Percentiles rank a stretch among this genome's conserved stretches.
Evolutionary conservation across 2,329 filamentous ascomycete genomes (phyloP).

Genomic region (Alternaria triticimaculans): DNA sequence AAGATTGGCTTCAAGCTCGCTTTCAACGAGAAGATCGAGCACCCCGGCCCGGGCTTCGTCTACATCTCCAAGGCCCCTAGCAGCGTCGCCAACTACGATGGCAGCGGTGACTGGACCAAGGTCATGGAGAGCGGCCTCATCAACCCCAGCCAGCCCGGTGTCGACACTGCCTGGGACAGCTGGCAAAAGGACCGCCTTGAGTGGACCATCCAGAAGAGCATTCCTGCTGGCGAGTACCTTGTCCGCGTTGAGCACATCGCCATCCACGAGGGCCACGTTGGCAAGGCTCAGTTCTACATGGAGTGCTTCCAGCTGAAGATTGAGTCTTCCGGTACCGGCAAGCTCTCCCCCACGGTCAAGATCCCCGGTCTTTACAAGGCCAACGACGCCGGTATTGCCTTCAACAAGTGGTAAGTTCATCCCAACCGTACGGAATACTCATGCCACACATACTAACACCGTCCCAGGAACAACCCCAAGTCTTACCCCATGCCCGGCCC

Average conservation of each 20-base stretch:
- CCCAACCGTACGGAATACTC: neutral
- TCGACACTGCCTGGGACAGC: constrained; percentile 37
- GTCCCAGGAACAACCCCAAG: constrained; percentile 34
- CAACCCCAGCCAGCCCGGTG: constrained; percentile 29
- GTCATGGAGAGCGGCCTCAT: constrained; percentile 42
- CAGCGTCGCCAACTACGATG: constrained; percentile 72
- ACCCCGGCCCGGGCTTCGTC: constrained; percentile 47
- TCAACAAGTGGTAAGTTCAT: constrained; percentile 49
- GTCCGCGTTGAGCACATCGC: constrained; percentile 46
- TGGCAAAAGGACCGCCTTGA: constrained; percentile 53
- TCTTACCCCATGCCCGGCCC: constrained; percentile 43
- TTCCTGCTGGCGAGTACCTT: constrained; percentile 51
- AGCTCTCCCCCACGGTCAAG: constrained; percentile 53
- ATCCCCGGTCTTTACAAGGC: constrained; percentile 59
- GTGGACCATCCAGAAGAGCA: constrained; percentile 10
- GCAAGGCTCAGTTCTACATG: constrained; percentile 46
- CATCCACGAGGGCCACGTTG: constrained; percentile 39
- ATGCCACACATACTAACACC: neutral
- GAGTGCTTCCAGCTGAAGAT: constrained; percentile 56
- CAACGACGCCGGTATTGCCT: constrained; percentile 57
- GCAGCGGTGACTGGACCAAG: constrained; percentile 58
- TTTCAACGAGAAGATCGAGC: constrained; percentile 57
- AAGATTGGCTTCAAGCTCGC: constrained; percentile 60
- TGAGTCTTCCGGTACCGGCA: constrained; percentile 50
- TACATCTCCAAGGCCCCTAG: constrained; percentile 61